phyloP scores from a whole-genome alignment of 169 alveolate genomes.

The Fabrea salina region DNA sequence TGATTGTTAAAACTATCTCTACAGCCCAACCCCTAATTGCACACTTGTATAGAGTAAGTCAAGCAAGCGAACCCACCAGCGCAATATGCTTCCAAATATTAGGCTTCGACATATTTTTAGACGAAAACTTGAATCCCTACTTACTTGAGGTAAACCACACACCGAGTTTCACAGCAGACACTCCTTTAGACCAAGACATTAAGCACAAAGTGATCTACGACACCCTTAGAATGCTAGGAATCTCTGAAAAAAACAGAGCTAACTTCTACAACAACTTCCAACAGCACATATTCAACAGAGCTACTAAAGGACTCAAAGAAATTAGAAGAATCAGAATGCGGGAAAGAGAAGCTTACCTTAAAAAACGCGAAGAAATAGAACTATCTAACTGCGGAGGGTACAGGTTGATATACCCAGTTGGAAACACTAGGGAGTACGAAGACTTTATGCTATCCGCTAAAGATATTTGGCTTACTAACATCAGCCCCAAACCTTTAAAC shows the following conservation, averaged over 20 bases:
- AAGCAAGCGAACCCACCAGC: slow-evolving; percentile 77
- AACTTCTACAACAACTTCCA: not conserved
- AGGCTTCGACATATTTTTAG: slow-evolving; percentile 81
- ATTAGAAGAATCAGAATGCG: not conserved
- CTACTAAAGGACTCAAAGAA: not conserved
- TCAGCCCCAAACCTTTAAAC: slow-evolving; percentile 28
- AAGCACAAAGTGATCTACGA: slow-evolving; percentile 71
- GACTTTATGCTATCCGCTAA: slow-evolving; percentile 45
- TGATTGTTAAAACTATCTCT: slow-evolving; percentile 82
- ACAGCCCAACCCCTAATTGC: slow-evolving; percentile 78
- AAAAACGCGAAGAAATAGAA: not conserved
- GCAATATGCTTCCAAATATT: slow-evolving; percentile 86
- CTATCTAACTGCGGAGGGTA: slow-evolving; percentile 69
- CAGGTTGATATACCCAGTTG: slow-evolving; percentile 73
- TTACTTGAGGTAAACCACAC: slow-evolving; percentile 83
- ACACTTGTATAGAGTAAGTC: slow-evolving; percentile 79
- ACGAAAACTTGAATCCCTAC: slow-evolving; percentile 74
- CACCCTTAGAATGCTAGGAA: slow-evolving; percentile 58
- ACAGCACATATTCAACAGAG: not conserved
- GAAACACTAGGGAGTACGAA: slow-evolving; percentile 42
- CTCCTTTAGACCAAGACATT: slow-evolving; percentile 65
- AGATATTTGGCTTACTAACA: slow-evolving; percentile 48
- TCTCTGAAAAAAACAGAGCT: not conserved
- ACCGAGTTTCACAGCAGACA: slow-evolving; percentile 72
- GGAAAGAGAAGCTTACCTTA: not conserved